These are phyloP conservation scores for Saraca asoca DNA, from an alignment of 331 rosid species.

Conservation along the genomic window DNA sequence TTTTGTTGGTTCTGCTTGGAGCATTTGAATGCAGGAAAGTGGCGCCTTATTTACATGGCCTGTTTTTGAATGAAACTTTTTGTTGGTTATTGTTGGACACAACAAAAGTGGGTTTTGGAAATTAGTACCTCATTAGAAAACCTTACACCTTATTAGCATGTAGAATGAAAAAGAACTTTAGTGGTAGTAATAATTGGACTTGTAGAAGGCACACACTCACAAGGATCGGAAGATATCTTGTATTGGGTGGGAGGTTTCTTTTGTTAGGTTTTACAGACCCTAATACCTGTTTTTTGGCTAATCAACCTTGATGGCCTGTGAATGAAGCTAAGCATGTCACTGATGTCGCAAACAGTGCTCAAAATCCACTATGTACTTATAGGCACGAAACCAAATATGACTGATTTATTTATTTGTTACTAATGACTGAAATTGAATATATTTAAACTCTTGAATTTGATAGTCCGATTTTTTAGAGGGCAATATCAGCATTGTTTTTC, in stretches of 20 bases:
- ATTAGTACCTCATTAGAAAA: slow-evolving; percentile 2
- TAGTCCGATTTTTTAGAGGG: background rate
- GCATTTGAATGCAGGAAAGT: too few species aligned
- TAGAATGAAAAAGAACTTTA: slow-evolving; percentile 6
- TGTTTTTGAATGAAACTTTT: slow-evolving; percentile 8
- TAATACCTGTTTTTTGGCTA: too few species aligned
- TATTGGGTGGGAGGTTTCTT: background rate
- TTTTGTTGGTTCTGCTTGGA: too few species aligned
- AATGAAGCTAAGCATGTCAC: too few species aligned
- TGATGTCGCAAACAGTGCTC: too few species aligned
- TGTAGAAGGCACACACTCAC: too few species aligned
- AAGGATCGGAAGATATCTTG: too few species aligned
- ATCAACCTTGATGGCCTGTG: too few species aligned
- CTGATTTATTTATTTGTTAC: background rate
- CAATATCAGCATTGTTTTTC: background rate
- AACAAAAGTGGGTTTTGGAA: background rate
- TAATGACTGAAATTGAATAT: background rate
- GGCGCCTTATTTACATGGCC: background rate
- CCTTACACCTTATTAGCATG: slow-evolving; percentile 13
- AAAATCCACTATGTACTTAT: background rate
- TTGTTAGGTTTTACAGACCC: background rate
- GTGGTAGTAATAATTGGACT: slow-evolving; percentile 1
- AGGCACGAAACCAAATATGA: slow-evolving; percentile 5
- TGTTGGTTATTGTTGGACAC: slow-evolving; percentile 17
- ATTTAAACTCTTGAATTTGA: background rate